Percentiles rank a stretch among this genome's conserved stretches.
Evolutionary conservation across 1,284 basidiomycete genomes (phyloP).

Genomic region (Apiotrichum brassicae): DNA sequence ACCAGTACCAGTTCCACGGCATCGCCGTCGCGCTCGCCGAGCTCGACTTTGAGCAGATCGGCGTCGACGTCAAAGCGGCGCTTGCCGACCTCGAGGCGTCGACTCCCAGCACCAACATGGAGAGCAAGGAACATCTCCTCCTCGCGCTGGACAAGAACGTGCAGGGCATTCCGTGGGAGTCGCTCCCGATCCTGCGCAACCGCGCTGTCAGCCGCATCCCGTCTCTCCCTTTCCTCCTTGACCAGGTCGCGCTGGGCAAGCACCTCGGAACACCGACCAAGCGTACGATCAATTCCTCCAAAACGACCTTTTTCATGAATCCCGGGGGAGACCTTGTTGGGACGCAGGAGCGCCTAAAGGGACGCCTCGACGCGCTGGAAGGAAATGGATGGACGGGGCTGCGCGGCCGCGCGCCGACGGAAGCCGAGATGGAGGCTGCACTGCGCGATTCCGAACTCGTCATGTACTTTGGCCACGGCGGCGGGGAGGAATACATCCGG

Average conservation of each 20-base stretch:
- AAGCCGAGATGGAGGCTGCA: slow-evolving; percentile 69
- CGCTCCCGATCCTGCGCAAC: slow-evolving; percentile 75
- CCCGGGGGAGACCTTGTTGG: slow-evolving; percentile 81
- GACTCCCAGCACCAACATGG: slow-evolving; percentile 16
- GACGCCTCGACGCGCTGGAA: slow-evolving; percentile 66
- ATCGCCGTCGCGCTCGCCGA: slow-evolving; percentile 83
- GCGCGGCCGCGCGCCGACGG: slow-evolving; percentile 66
- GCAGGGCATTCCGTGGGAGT: slow-evolving; percentile 92
- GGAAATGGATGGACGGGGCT: slow-evolving; percentile 73
- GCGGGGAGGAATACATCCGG: slow-evolving; percentile 88
- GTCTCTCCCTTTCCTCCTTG: slow-evolving; percentile 76
- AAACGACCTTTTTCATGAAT: slow-evolving; percentile 81
- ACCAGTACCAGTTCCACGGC: slow-evolving; percentile 89
- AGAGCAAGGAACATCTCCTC: slow-evolving; percentile 61
- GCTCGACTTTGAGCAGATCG: slow-evolving; percentile 74
- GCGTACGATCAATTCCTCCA: slow-evolving; percentile 56
- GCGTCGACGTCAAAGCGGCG: slow-evolving; percentile 47
- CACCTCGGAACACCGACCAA: slow-evolving; percentile 28
- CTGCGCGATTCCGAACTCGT: slow-evolving; percentile 69
- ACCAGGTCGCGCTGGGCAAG: slow-evolving; percentile 62
- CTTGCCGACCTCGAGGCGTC: slow-evolving; percentile 61
- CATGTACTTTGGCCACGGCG: slow-evolving; percentile 96
- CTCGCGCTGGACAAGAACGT: slow-evolving; percentile 86
- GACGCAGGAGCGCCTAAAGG: slow-evolving; percentile 74
- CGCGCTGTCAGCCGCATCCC: slow-evolving; percentile 86